These are phyloP conservation scores for Suhomyces guaymorum DNA, from an alignment of 1,139 yeast genomes.

Conservation along the genomic window DNA sequence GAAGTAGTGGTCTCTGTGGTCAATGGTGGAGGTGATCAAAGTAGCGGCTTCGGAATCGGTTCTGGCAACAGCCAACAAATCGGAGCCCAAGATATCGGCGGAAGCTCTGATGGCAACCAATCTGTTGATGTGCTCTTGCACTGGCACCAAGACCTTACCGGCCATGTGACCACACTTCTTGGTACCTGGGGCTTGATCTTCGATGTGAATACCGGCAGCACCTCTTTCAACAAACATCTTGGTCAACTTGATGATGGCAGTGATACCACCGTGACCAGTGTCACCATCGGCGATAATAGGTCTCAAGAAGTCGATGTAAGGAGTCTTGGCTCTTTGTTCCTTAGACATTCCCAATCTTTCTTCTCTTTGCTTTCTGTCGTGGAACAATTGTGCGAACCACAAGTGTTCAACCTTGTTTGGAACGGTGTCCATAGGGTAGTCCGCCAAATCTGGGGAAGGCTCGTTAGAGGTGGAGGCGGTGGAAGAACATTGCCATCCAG, in stretches of 20 bases:
- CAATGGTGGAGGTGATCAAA: slow-evolving; percentile 88
- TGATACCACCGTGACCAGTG: slow-evolving; percentile 98
- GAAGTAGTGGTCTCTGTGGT: slow-evolving; percentile 91
- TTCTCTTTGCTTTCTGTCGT: slow-evolving; percentile 93
- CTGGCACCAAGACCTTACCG: slow-evolving; percentile 96
- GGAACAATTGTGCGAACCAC: slow-evolving; percentile 96
- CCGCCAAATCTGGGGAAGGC: slow-evolving; percentile 98
- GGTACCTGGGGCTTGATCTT: slow-evolving; percentile 98
- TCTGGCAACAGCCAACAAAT: slow-evolving; percentile 86
- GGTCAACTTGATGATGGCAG: slow-evolving; percentile 93
- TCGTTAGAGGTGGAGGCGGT: slow-evolving; percentile 97
- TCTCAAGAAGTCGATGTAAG: slow-evolving; percentile 79
- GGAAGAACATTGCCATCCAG: slow-evolving; percentile 99
- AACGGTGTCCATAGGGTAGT: slow-evolving; percentile 97
- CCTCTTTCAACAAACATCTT: slow-evolving; percentile 97
- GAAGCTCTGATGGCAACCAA: slow-evolving; percentile 92
- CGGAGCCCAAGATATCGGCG: slow-evolving; percentile 90
- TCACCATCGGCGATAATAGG: slow-evolving; percentile 98
- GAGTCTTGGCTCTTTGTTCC: slow-evolving; percentile 62
- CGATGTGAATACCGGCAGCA: slow-evolving; percentile 98
- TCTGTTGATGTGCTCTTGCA: slow-evolving; percentile 94
- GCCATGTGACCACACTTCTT: slow-evolving; percentile 99
- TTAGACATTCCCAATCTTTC: slow-evolving; percentile 66
- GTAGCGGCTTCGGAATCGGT: slow-evolving; percentile 98
- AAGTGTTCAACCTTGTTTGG: slow-evolving; percentile 98